Base-by-base conservation (phyloP, 495 filamentous ascomycete species). In the Aspergillus affinis region DNA sequence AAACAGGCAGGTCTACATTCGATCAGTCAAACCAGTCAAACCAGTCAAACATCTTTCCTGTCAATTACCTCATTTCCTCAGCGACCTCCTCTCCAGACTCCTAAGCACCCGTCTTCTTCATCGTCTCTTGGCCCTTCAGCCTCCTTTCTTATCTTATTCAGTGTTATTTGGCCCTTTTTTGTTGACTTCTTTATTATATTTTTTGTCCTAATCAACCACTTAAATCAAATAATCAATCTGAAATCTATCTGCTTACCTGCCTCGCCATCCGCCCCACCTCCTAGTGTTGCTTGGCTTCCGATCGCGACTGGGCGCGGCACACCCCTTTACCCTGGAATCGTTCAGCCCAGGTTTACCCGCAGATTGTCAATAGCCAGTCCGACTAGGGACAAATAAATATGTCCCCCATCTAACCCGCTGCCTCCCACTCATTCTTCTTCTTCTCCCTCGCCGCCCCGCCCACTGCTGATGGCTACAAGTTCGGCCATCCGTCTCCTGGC, bases 401-500 rank as follows among this genome's bases (percentile, higher is more conserved):
- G 57, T 62, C 41, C 58, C 57, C 55, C 41, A 53, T 53, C 49
- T 59, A 58, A 15, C 57, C 51, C 19, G 23, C 48, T 13, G 19
- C 18, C 32, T 57, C 17, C 46, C 32, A 51, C 21, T 51, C 29
- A 19, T 57, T 55, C 27, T 55, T 51, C 23, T 26, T 36, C 26
- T 56, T 27, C 21, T 55, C 47, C 56, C 29, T 47, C 32, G 26
- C 27, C 4, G 46, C 19, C 32, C 48, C 49, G 13, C 49, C 58
- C 58, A 45, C 47, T 51, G 59, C 61, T 65, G 55, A 78, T 78
- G 76, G 70, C 65, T 64, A 67, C 70, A 53, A 51, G 69, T 32
- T 17, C 61, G 50, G 58, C 66, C 49, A 71, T 59, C 53, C 69
- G 66, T 53, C 72, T 75, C 54, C 61, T 75, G 58, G 72, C 78